Percentiles rank a stretch among this genome's conserved stretches.
Evolutionary conservation across 345 rosid genomes (phyloP).

Genomic region (Conringia planisiliqua): DNA sequence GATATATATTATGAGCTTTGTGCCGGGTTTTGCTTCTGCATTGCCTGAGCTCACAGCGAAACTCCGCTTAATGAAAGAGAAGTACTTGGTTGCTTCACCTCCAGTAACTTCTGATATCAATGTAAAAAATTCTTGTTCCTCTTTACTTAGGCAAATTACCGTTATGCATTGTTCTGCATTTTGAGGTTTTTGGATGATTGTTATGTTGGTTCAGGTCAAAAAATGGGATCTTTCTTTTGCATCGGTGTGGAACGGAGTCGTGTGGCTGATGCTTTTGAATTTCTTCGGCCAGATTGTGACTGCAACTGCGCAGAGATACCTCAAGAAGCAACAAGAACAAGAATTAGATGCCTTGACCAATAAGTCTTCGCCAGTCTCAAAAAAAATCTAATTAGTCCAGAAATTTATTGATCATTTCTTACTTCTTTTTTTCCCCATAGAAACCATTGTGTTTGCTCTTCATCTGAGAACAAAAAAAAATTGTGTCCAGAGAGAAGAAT

Average conservation of each 20-base stretch:
- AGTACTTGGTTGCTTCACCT: constrained; percentile 55
- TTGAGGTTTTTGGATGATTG: constrained; percentile 10
- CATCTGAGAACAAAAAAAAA: neutral
- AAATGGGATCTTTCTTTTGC: constrained; percentile 84
- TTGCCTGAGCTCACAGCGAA: constrained; percentile 50
- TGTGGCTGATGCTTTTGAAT: constrained; percentile 95
- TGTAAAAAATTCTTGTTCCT: constrained; percentile 35
- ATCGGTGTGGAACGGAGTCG: constrained; percentile 76
- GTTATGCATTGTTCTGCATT: neutral
- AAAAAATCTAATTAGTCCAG: constrained; percentile 19
- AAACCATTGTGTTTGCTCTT: constrained; percentile 1
- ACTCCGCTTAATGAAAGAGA: constrained; percentile 58
- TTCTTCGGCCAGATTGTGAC: constrained; percentile 79
- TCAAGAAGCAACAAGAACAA: constrained; percentile 67
- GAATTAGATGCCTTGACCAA: constrained; percentile 47
- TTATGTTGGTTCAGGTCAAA: constrained; percentile 50
- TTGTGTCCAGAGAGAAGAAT: neutral
- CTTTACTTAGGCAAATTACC: neutral
- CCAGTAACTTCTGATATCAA: constrained; percentile 47
- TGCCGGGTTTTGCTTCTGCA: constrained; percentile 60
- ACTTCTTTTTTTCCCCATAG: neutral
- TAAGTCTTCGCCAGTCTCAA: neutral
- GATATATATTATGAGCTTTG: constrained; percentile 64
- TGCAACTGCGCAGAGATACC: constrained; percentile 73
- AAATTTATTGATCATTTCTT: neutral